Percentiles rank a stretch among this genome's conserved stretches.
phyloP scores from a whole-genome alignment of 306 rosid genomes.

The Citrullus amarus region DNA sequence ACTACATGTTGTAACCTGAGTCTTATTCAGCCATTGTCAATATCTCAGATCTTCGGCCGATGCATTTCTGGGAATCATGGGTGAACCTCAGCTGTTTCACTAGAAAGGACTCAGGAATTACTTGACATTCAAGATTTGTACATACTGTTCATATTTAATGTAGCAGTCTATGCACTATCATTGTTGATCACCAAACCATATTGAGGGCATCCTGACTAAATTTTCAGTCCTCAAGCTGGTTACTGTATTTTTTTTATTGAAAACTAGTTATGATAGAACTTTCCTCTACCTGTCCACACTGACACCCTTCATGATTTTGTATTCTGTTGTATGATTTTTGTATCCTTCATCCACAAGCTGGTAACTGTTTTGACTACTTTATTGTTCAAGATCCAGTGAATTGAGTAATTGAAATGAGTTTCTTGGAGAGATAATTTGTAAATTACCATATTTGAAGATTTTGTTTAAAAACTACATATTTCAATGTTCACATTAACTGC shows the following conservation, averaged over 20 bases:
- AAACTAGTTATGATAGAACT: constrained; percentile 1
- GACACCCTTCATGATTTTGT: background rate
- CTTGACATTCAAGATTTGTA: constrained; percentile 20
- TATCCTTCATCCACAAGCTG: no score
- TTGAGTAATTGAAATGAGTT: background rate
- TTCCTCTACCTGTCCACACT: background rate
- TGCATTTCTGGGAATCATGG: background rate
- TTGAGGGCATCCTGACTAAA: background rate
- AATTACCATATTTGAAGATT: background rate
- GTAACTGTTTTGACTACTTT: background rate
- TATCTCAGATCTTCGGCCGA: background rate
- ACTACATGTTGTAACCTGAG: background rate
- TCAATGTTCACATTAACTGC: background rate
- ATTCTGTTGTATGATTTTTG: background rate
- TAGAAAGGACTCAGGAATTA: background rate
- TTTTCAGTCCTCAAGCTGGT: background rate
- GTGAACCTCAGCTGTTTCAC: background rate
- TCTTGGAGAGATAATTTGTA: background rate
- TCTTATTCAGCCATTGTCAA: background rate
- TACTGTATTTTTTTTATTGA: background rate
- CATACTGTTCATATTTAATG: constrained; percentile 24
- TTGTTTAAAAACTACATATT: background rate
- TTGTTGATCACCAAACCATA: background rate
- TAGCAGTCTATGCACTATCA: background rate
- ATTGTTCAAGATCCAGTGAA: background rate